Evolutionary conservation across 441 rosid species (phyloP), one percentile per base, ranked within the genome.

Genomic region (Erodium chrysanthum): DNA sequence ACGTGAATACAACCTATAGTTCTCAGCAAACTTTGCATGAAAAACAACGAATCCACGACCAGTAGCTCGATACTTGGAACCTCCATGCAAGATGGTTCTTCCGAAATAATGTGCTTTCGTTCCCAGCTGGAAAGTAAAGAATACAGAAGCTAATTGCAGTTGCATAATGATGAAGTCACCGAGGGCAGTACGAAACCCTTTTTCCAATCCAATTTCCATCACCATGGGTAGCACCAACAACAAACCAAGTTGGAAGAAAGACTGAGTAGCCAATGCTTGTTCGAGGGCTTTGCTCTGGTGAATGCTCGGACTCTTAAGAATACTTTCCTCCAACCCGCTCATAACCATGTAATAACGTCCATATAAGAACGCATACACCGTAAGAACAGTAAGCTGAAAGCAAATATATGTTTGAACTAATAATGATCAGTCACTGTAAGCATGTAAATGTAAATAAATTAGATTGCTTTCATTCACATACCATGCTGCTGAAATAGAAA

Each of bases 401-500:
- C n/a, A n/a, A n/a, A n/a, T n/a, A n/a, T n/a, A n/a, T 7, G 40
- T 35, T 35, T 5, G 5, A 35, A 35, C 40, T 35, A 35, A 35
- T 35, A 35, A 5, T 35, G 4, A 4, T 35, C 7, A 7, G 40
- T 35, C 10, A 35, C 10, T 35, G 40, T 35, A 35, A 35, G 40
- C 40, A 35, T 35, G 40, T 35, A 27, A 27, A 27, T 27, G 29
- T 27, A 35, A 35, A 35, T 35, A 7, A 9, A 5, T 35, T 35
- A 35, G 40, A 3, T 27, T 27, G 29, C 29, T 1, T 27, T 76
- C 52, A 69, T 60, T 37, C 69, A 52, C 80, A 66, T 87, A 95
- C 97, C 99, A 91, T 84, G 89, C 97, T 89, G 71, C 92, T 94
- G 72, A 94, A 90, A 75, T 91, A 94, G 91, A 91, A 94, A 71